phyloP scores from a whole-genome alignment of 2,329 filamentous ascomycete genomes.

The Botrytis cinerea region DNA sequence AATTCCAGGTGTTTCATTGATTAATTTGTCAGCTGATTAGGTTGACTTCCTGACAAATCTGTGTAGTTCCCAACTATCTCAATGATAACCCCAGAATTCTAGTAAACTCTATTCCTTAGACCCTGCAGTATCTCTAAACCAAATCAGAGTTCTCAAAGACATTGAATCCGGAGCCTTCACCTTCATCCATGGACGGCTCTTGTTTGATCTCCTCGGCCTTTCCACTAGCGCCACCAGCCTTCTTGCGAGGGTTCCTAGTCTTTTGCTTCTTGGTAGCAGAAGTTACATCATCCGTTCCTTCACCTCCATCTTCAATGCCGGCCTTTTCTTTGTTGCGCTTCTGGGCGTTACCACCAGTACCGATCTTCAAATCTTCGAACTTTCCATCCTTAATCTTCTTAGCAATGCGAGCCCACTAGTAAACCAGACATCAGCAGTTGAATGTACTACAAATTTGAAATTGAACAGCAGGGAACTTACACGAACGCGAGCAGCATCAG shows the following conservation, averaged over 20 bases:
- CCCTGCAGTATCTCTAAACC: not conserved
- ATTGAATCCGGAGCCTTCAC: not conserved
- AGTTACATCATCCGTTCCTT: not conserved
- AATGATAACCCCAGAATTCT: not conserved
- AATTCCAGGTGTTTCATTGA: not conserved
- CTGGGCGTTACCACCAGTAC: not conserved
- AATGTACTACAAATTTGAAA: not conserved
- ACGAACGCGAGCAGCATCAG: not conserved
- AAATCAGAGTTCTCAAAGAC: not conserved
- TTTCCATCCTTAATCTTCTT: not conserved
- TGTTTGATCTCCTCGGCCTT: not conserved
- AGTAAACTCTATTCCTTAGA: not conserved
- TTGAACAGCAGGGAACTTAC: not conserved
- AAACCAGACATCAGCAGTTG: not conserved
- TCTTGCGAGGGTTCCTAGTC: not conserved
- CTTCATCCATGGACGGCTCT: not conserved
- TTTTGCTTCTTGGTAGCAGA: not conserved
- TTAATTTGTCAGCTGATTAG: not conserved
- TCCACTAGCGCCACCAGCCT: not conserved
- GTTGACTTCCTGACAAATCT: not conserved
- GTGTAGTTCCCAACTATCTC: not conserved
- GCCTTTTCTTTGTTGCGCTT: not conserved
- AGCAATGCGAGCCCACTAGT: not conserved
- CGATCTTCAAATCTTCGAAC: not conserved
- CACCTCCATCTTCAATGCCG: not conserved